phyloP scores from a whole-genome alignment of 1,284 basidiomycete species.

The Heliocybe sulcata region DNA sequence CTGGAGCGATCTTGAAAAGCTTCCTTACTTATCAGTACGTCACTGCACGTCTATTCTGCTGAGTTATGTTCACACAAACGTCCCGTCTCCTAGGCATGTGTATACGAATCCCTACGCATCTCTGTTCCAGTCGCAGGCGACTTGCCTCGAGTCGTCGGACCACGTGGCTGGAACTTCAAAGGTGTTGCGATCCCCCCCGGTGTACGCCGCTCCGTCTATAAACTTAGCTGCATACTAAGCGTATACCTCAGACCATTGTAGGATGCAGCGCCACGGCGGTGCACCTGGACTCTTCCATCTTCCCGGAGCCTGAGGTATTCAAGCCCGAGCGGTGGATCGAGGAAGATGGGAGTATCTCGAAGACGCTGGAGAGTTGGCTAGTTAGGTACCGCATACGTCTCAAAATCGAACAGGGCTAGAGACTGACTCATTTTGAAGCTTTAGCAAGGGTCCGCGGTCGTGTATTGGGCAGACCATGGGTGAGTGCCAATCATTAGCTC shows the following conservation, averaged over 20 bases:
- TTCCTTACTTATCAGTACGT: conserved; percentile 22
- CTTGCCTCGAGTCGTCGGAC: conserved; percentile 14
- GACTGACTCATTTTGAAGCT: no score
- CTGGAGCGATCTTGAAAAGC: conserved; percentile 21
- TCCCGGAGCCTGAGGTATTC: conserved; percentile 25
- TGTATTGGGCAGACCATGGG: conserved; percentile 12
- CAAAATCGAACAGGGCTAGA: no score
- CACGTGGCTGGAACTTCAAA: conserved; percentile 10
- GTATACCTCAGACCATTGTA: conserved; percentile 16
- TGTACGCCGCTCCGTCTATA: conserved; percentile 9
- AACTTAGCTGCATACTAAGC: background rate
- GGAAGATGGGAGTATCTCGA: background rate
- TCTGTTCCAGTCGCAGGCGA: conserved; percentile 12
- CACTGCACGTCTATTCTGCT: background rate
- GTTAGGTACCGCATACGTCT: no score
- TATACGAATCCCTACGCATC: conserved; percentile 29
- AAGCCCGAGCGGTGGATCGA: conserved; percentile 25
- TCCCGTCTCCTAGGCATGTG: conserved; percentile 16
- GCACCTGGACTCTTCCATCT: conserved; percentile 13
- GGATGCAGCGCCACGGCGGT: conserved; percentile 15
- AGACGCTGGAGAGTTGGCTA: conserved; percentile 10
- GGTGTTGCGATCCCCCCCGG: conserved; percentile 15
- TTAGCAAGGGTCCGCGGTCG: conserved; percentile 16
- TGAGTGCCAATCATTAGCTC: background rate
- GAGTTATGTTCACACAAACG: background rate